Base-by-base conservation (phyloP, 495 filamentous ascomycete genomes). In the Aspergillus cavernicola region DNA sequence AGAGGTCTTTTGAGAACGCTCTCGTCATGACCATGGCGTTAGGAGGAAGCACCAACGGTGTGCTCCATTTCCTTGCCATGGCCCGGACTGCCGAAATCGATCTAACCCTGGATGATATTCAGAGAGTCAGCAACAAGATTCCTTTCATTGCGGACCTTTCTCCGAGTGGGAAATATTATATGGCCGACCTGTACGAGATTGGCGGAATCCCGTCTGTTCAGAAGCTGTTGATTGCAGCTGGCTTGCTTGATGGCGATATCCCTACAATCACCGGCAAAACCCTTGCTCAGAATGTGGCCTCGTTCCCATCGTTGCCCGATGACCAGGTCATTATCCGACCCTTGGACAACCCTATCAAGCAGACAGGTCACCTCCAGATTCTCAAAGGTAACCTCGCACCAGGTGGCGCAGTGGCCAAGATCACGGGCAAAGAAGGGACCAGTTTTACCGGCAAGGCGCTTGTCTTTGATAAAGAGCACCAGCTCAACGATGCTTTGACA, bases 41-140 rank as follows among this genome's bases (percentile, higher is more conserved):
- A 26, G 92, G 93, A 44, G 91, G 91, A 39, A 86, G 81, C 45
- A 97, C 93, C 36, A 98, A 98, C 64, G 89, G 88, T 39, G 90
- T 97, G 22, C 79, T 98, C 20, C 93, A 98, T 66, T 89, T 96
- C 66, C 80, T 98, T 31, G 93, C 93, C 54, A 97, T 97, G 86
- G 93, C 93, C 32, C 84, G 86, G 55, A 91, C 90, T 1, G 93
- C 93, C 31, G 88, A 85, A 52, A 85, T 97, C 0, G 79, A 85
- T 11, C 74, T 98, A 4, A 88, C 86, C 0, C 69, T 98, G 26
- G 89, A 96, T 60, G 93, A 98, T 61, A 76, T 98, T 56, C 87
- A 95, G 69, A 80, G 88, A 42, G 87, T 95, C 29, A 89, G 86
- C 63, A 79, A 95, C 71, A 91, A 89, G 68, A 89, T 93, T 16